A percentile compares a stretch with the other conserved stretches of the same genome.
Evolutionary conservation across 805 yeast species (phyloP).

Genomic region (Kodamaea leandrae): DNA sequence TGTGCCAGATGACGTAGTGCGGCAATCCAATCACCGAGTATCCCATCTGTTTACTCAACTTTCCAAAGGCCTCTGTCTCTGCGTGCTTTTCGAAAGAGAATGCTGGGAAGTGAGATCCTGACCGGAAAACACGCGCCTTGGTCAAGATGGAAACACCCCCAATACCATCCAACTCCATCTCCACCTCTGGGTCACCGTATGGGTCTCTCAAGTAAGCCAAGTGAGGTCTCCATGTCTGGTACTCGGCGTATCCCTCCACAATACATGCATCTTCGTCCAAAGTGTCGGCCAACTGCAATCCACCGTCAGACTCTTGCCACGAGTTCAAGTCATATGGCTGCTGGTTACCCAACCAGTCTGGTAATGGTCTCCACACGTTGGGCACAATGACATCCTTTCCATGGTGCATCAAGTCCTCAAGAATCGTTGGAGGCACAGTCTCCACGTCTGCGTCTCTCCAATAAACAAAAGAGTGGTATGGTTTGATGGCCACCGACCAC

Average conservation of each 20-base stretch:
- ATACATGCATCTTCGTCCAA: constrained; percentile 93
- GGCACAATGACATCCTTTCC: constrained; percentile 92
- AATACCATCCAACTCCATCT: constrained; percentile 91
- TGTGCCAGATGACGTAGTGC: constrained; percentile 48
- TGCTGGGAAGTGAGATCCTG: constrained; percentile 95
- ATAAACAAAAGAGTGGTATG: constrained; percentile 93
- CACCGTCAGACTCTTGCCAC: constrained; percentile 85
- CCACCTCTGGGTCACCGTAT: constrained; percentile 90
- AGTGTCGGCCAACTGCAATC: constrained; percentile 67
- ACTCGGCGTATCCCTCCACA: constrained; percentile 96
- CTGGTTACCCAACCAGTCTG: constrained; percentile 81
- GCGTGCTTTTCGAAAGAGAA: constrained; percentile 95
- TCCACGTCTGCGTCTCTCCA: constrained; percentile 99
- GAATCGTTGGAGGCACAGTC: constrained; percentile 74
- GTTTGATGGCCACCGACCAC: constrained; percentile 78
- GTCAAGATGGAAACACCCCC: constrained; percentile 95
- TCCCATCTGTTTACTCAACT: constrained; percentile 82
- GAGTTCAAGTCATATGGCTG: constrained; percentile 84
- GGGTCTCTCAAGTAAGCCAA: constrained; percentile 93
- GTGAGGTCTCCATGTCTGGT: constrained; percentile 98
- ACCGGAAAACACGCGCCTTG: constrained; percentile 79
- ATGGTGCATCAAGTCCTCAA: constrained; percentile 92
- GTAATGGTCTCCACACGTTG: constrained; percentile 87
- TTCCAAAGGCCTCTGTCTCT: constrained; percentile 96
- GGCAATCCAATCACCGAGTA: constrained; percentile 85